A percentile compares a stretch with the other conserved stretches of the same genome.
Evolutionary conservation across 1,139 yeast genomes (phyloP).

Genomic region (Lodderomyces pseudojiufengensis): DNA sequence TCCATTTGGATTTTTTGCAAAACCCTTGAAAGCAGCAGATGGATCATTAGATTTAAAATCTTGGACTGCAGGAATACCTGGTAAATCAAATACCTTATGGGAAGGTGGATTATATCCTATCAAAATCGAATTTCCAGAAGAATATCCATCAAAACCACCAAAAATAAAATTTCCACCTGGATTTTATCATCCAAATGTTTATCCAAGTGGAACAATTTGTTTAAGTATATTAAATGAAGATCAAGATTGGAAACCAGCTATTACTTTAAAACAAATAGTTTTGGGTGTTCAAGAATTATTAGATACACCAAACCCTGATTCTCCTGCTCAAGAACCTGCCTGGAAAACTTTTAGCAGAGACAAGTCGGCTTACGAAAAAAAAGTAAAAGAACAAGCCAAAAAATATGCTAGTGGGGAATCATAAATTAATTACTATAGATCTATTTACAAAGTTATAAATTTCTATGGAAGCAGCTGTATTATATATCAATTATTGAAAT

Average conservation of each 20-base stretch:
- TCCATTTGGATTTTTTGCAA: constrained; percentile 95
- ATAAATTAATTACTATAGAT: neutral
- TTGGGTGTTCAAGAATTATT: constrained; percentile 90
- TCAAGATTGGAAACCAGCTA: constrained; percentile 98
- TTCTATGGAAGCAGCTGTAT: neutral
- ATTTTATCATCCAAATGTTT: constrained; percentile 94
- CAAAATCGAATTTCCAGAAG: constrained; percentile 77
- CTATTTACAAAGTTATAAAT: too few relatives aligned
- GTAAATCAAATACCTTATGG: constrained; percentile 84
- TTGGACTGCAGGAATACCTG: constrained; percentile 97
- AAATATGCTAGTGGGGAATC: constrained; percentile 40
- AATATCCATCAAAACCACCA: constrained; percentile 96
- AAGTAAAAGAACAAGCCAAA: constrained; percentile 78
- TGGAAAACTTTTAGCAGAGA: constrained; percentile 80
- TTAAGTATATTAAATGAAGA: constrained; percentile 89
- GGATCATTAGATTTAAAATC: constrained; percentile 80
- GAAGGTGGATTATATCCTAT: constrained; percentile 86
- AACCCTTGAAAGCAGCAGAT: constrained; percentile 71
- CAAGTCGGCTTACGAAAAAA: constrained; percentile 63
- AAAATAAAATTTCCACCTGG: constrained; percentile 83
- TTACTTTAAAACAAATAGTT: constrained; percentile 84
- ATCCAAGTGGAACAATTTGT: constrained; percentile 96
- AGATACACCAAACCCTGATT: constrained; percentile 86
- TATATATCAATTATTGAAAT: neutral
- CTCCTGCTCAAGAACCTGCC: constrained; percentile 98